A percentile compares a stretch with the other conserved stretches of the same genome.
These are phyloP conservation scores for Mucor irregularis DNA, from an alignment of 371 early-diverging fungal genomes.

Conservation along the genomic window DNA sequence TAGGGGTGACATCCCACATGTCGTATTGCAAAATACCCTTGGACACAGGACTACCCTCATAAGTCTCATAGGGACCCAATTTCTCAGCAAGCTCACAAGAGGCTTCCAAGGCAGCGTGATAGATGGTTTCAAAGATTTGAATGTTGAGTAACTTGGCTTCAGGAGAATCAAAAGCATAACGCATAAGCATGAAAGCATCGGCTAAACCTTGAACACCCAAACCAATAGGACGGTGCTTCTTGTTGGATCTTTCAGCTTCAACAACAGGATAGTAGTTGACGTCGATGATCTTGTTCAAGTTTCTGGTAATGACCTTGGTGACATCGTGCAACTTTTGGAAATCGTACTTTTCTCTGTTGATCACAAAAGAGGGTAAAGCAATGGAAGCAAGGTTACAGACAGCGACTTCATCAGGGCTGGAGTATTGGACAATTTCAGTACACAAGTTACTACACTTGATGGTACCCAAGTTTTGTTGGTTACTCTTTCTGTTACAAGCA, in stretches of 20 bases:
- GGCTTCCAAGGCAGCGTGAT: constrained; percentile 94
- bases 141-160: constrained; percentile 87
- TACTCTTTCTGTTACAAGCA: constrained; percentile 94
- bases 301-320: constrained; percentile 84
- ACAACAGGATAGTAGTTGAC: constrained; percentile 95
- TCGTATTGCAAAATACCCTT: constrained; percentile 96
- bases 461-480: constrained; percentile 97
- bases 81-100: constrained; percentile 87
- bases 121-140: constrained; percentile 97
- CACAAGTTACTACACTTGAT: constrained; percentile 89
- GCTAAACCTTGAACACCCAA: constrained; percentile 99
- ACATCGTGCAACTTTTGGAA: constrained; percentile 60
- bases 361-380: constrained; percentile 91
- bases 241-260: constrained; percentile 87
- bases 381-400: constrained; percentile 99
- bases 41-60: constrained; percentile 89
- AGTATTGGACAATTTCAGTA: constrained; percentile 96
- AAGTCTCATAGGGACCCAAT: constrained; percentile 89
- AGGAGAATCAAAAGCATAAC: constrained; percentile 92
- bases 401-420: constrained; percentile 94
- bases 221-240: constrained; percentile 95
- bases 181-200: constrained; percentile 94
- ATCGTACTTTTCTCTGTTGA: constrained; percentile 45
- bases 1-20: constrained; percentile 84
- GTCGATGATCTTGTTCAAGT: constrained; percentile 98